Evolutionary conservation across 108 stramenopile species (phyloP).

Genomic region (Skeletonema tropicum): DNA sequence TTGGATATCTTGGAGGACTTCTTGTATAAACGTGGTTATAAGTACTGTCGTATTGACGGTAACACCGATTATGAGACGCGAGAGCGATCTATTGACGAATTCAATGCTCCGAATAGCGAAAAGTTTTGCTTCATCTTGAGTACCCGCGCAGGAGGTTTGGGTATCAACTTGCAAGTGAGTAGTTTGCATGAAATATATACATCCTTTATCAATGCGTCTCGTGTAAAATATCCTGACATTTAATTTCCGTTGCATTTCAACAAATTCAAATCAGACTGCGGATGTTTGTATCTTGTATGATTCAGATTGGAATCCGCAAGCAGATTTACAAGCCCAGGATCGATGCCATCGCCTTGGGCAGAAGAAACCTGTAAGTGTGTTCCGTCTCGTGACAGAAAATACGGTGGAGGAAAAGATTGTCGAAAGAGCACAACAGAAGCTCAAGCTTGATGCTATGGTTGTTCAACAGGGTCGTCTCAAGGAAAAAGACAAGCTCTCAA

Average conservation of each 20-base stretch:
- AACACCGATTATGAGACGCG: constrained; percentile 95
- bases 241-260: neutral
- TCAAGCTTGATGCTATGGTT: constrained; percentile 99
- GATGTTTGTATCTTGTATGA: constrained; percentile 95
- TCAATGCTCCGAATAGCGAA: constrained; percentile 89
- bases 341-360: constrained; percentile 93
- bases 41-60: constrained; percentile 99
- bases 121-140: constrained; percentile 92
- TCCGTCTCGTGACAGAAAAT: constrained; percentile 96
- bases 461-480: constrained; percentile 96
- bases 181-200: constrained; percentile 16
- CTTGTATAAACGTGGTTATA: constrained; percentile 81
- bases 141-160: constrained; percentile 94
- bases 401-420: constrained; percentile 99
- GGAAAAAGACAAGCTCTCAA: constrained; percentile 89
- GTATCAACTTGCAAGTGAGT: constrained; percentile 84
- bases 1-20: constrained; percentile 96
- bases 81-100: constrained; percentile 88
- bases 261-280: constrained; percentile 73
- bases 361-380: constrained; percentile 96
- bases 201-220: neutral
- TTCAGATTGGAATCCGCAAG: constrained; percentile 98
- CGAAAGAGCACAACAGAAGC: constrained; percentile 99
- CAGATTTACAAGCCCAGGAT: constrained; percentile 98
- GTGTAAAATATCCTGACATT: neutral